phyloP scores from a whole-genome alignment of 306 rosid species.

The Mucuna pruriens region DNA sequence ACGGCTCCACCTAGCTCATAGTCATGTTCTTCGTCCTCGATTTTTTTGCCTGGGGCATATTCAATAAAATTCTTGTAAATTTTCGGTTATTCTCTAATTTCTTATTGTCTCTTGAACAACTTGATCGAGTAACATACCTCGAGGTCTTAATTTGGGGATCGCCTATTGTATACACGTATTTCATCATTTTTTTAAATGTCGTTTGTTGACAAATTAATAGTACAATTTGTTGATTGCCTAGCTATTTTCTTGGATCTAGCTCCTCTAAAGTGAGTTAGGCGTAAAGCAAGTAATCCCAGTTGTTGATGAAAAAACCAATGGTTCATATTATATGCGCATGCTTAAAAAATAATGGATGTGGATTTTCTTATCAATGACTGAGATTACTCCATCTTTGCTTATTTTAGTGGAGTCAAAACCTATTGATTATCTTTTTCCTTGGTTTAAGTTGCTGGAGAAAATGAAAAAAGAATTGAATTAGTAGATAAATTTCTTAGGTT shows the following conservation, averaged over 20 bases:
- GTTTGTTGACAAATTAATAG: not conserved
- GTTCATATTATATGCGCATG: not conserved
- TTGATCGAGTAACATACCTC: not conserved
- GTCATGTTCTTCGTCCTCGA: not conserved
- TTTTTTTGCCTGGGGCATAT: not conserved
- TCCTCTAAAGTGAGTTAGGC: not conserved
- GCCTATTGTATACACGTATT: not conserved
- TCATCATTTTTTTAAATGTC: not conserved
- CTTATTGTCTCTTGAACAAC: not conserved
- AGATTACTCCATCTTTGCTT: not conserved
- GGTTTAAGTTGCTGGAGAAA: not conserved
- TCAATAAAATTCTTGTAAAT: not conserved
- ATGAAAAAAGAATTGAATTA: not conserved
- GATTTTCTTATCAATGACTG: not conserved
- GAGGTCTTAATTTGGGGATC: not conserved
- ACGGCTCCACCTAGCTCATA: slow-evolving; percentile 2
- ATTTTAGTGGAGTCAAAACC: not conserved
- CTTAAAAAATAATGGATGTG: not conserved
- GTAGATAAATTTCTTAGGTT: not conserved
- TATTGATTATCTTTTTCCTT: not conserved
- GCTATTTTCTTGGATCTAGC: not conserved
- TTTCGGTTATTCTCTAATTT: not conserved
- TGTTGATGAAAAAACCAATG: not conserved
- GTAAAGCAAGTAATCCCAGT: no score
- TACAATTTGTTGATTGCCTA: not conserved